Conservation (phyloP, 306 rosid species). For the Ormosia semicastrata region DNA sequence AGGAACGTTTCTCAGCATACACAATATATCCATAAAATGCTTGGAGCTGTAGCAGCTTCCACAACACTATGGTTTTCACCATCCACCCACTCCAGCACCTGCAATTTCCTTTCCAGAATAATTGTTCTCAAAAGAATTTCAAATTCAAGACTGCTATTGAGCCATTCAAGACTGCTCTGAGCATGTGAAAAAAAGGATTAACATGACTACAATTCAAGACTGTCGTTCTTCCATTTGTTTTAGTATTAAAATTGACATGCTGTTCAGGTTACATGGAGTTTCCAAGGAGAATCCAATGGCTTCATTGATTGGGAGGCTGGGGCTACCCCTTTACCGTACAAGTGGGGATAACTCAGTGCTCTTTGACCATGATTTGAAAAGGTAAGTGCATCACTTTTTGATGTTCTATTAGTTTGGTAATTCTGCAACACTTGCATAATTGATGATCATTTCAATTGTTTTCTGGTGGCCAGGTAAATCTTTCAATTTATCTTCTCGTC, state of each 20-base stretch:
- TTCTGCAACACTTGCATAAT: not conserved
- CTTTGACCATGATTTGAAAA: slow-evolving; percentile 92
- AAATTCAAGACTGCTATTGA: slow-evolving; percentile 21
- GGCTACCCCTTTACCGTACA: slow-evolving; percentile 87
- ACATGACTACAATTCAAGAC: too few species aligned
- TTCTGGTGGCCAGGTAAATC: not conserved
- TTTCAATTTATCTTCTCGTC: not conserved
- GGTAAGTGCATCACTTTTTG: slow-evolving; percentile 37
- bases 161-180: not conserved
- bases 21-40: slow-evolving; percentile 38
- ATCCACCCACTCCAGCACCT: slow-evolving; percentile 22
- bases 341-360: slow-evolving; percentile 93
- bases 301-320: slow-evolving; percentile 81
- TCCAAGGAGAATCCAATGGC: slow-evolving; percentile 90
- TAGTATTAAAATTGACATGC: not conserved
- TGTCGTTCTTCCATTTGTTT: not conserved
- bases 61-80: slow-evolving; percentile 39
- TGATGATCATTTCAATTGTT: not conserved
- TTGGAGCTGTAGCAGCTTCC: slow-evolving; percentile 44
- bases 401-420: not conserved
- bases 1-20: not conserved
- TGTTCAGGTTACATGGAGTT: slow-evolving; percentile 91
- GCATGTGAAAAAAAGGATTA: too few species aligned
- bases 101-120: slow-evolving; percentile 34
- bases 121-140: slow-evolving; percentile 27